Conservation (phyloP, 257 asterid species). For the Jacaranda mimosifolia region DNA sequence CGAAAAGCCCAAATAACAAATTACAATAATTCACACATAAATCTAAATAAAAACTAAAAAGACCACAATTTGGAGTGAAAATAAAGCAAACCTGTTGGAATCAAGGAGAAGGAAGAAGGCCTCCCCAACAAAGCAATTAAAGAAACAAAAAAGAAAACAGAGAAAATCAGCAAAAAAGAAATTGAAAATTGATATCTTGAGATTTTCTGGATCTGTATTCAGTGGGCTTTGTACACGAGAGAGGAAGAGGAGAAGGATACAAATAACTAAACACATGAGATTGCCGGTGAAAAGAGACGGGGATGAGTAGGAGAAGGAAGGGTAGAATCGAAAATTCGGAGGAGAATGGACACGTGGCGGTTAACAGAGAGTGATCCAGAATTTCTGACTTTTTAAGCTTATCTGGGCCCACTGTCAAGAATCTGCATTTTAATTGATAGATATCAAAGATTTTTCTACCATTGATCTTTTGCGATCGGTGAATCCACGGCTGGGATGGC, state of each 20-base stretch:
- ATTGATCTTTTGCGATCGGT: background rate
- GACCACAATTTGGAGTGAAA: constrained; percentile 20
- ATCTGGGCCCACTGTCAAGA: constrained; percentile 15
- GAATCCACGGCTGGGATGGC: constrained; percentile 26
- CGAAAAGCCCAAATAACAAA: constrained; percentile 18
- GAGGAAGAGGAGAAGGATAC: constrained; percentile 17
- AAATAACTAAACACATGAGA: constrained; percentile 65
- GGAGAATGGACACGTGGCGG: constrained; percentile 59
- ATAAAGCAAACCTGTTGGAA: constrained; percentile 49
- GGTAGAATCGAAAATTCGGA: constrained; percentile 45
- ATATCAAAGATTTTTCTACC: background rate
- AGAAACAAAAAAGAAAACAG: background rate
- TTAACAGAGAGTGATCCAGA: constrained; percentile 41
- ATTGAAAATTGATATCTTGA: background rate
- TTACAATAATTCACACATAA: constrained; percentile 3
- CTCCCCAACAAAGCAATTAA: constrained; percentile 37
- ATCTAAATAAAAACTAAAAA: constrained; percentile 20
- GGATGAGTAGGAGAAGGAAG: constrained; percentile 79
- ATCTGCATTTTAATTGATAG: background rate
- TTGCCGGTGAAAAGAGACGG: constrained; percentile 69
- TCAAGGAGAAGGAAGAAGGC: constrained; percentile 54
- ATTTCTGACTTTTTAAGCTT: constrained; percentile 36
- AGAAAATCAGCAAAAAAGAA: background rate
- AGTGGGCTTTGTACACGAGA: constrained; percentile 35
- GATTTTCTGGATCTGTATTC: constrained; percentile 47